A percentile compares a stretch with the other conserved stretches of the same genome.
phyloP scores from a whole-genome alignment of 2,329 filamentous ascomycete genomes.

The Elsinoe batatas region DNA sequence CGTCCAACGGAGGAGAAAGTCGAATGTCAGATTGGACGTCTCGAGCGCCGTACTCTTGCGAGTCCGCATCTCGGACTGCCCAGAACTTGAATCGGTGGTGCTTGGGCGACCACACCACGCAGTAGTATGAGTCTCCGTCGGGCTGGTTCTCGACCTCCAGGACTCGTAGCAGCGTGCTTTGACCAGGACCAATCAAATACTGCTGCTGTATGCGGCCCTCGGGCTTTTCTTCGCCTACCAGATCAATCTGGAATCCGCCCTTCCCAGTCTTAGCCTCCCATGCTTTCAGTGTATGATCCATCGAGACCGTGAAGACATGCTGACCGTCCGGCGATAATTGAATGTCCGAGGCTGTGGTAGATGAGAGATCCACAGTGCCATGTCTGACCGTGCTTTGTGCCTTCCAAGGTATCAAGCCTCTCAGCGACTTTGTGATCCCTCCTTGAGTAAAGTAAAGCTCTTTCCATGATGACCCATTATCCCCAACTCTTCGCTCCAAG shows the following conservation, averaged over 20 bases:
- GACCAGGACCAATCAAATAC: constrained; percentile 68
- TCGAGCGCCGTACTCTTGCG: constrained; percentile 50
- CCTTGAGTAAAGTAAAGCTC: constrained; percentile 63
- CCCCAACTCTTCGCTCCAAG: constrained; percentile 51
- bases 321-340: constrained; percentile 37
- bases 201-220: constrained; percentile 55
- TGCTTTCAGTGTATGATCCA: constrained; percentile 80
- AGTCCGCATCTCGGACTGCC: constrained; percentile 56
- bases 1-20: constrained; percentile 53
- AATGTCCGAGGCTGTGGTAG: constrained; percentile 56
- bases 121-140: constrained; percentile 44
- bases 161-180: constrained; percentile 66
- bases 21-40: constrained; percentile 58
- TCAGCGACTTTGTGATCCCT: constrained; percentile 57
- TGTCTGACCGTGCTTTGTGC: constrained; percentile 54
- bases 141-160: constrained; percentile 53
- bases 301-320: constrained; percentile 66
- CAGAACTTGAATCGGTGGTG: constrained; percentile 94
- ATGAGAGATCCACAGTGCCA: constrained; percentile 55
- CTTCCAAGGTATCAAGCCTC: constrained; percentile 57
- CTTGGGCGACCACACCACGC: constrained; percentile 80
- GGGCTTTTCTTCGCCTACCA: constrained; percentile 50
- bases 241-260: constrained; percentile 65
- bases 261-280: constrained; percentile 83
- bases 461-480: constrained; percentile 49